A percentile compares a stretch with the other conserved stretches of the same genome.
Evolutionary conservation across 2,329 filamentous ascomycete genomes (phyloP).

Genomic region (Plenodomus lindquistii): DNA sequence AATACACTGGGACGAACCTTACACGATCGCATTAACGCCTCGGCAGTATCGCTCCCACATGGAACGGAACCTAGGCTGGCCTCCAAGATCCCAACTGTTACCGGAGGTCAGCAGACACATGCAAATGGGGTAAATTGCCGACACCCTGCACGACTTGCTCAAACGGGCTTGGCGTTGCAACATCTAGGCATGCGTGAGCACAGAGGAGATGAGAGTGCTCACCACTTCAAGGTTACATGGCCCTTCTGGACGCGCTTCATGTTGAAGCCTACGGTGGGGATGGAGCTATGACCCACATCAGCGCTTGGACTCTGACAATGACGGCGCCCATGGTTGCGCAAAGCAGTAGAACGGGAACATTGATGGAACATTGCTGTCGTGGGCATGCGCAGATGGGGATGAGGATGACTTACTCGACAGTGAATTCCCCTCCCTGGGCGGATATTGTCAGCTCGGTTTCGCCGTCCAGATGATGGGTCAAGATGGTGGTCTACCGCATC

Average conservation of each 20-base stretch:
- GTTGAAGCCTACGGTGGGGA: slow-evolving; percentile 98
- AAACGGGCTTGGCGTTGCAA: slow-evolving; percentile 41
- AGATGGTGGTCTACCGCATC: slow-evolving; percentile 37
- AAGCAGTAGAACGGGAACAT: slow-evolving; percentile 30
- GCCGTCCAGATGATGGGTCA: slow-evolving; percentile 24
- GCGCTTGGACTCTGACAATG: slow-evolving; percentile 33
- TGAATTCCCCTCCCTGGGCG: slow-evolving; percentile 91
- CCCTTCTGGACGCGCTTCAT: slow-evolving; percentile 98
- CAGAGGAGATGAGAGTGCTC: slow-evolving; percentile 42
- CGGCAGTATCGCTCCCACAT: slow-evolving; percentile 99
- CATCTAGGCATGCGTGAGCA: slow-evolving; percentile 43
- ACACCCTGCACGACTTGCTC: slow-evolving; percentile 36
- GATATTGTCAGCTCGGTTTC: slow-evolving; percentile 30
- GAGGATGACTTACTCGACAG: slow-evolving; percentile 80
- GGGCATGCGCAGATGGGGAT: slow-evolving; percentile 28
- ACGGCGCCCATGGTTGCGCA: slow-evolving; percentile 34
- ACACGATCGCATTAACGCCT: slow-evolving; percentile 95
- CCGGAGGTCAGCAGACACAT: slow-evolving; percentile 43
- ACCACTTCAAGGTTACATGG: slow-evolving; percentile 97
- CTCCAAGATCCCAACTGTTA: slow-evolving; percentile 87
- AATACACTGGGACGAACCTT: slow-evolving; percentile 39
- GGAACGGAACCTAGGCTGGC: slow-evolving; percentile 92
- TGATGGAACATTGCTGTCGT: slow-evolving; percentile 30
- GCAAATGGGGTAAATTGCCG: slow-evolving; percentile 32
- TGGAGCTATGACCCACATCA: slow-evolving; percentile 70